A percentile compares a stretch with the other conserved stretches of the same genome.
Evolutionary conservation across 2,329 filamentous ascomycete genomes (phyloP).

Genomic region (Microsporum audouinii): DNA sequence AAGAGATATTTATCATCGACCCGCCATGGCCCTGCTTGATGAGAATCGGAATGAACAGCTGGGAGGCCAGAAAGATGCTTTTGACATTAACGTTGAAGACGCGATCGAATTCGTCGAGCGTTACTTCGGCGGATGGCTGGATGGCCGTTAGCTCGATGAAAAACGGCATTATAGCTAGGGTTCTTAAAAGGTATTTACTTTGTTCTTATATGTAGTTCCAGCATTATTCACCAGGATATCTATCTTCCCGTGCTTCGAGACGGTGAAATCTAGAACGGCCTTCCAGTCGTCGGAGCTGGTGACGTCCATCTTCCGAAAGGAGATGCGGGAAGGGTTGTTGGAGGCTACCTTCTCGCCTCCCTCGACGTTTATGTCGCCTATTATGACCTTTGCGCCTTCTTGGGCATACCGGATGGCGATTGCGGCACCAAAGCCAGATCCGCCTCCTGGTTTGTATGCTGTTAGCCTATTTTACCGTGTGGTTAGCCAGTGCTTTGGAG

Average conservation of each 20-base stretch:
- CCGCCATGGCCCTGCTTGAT: conserved; percentile 32
- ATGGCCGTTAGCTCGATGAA: not conserved
- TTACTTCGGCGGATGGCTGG: conserved; percentile 32
- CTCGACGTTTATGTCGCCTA: conserved; percentile 32
- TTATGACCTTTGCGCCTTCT: conserved; percentile 33
- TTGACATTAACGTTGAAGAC: conserved; percentile 38
- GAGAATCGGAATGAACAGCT: conserved; percentile 26
- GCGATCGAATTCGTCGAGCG: conserved; percentile 34
- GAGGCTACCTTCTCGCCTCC: conserved; percentile 25
- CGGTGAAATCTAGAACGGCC: conserved; percentile 20
- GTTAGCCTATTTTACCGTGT: not conserved
- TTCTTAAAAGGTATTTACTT: conserved; percentile 18
- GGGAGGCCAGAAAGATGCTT: conserved; percentile 29
- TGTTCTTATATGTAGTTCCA: conserved; percentile 33
- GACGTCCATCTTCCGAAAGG: conserved; percentile 28
- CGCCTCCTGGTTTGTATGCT: conserved; percentile 23
- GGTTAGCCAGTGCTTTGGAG: not conserved
- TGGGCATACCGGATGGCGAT: conserved; percentile 30
- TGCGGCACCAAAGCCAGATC: conserved; percentile 34
- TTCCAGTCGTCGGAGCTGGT: conserved; percentile 27
- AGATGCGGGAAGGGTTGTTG: conserved; percentile 20
- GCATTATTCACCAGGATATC: conserved; percentile 41
- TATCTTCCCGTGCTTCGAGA: conserved; percentile 26
- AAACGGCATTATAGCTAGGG: not conserved
- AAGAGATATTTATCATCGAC: conserved; percentile 36